Evolutionary conservation across 805 yeast species (phyloP).

Genomic region (Scheffersomyces coipomensis): DNA sequence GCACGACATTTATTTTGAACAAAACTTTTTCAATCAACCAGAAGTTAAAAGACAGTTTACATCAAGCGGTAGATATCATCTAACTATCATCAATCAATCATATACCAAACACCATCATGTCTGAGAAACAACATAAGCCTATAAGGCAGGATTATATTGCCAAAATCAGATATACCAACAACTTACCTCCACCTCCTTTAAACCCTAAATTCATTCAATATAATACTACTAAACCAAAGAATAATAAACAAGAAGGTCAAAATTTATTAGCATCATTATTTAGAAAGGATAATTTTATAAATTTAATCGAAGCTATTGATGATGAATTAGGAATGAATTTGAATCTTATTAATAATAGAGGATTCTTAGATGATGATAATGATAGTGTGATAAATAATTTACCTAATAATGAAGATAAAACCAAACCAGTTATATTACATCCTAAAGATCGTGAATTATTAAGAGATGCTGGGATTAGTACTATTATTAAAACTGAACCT

Average conservation of each 20-base stretch:
- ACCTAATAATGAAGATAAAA: constrained; percentile 21
- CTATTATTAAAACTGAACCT: constrained; percentile 40
- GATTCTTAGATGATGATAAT: constrained; percentile 63
- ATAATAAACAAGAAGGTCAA: constrained; percentile 38
- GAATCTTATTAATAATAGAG: constrained; percentile 66
- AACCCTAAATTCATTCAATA: constrained; percentile 81
- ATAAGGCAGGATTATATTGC: constrained; percentile 78
- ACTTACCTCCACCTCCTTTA: constrained; percentile 88
- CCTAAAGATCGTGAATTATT: constrained; percentile 75
- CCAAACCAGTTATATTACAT: constrained; percentile 50
- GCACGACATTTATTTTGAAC: constrained; percentile 1
- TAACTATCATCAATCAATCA: neutral
- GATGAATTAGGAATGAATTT: constrained; percentile 73
- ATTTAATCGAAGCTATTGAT: constrained; percentile 55
- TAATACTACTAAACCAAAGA: constrained; percentile 32
- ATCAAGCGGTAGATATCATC: neutral
- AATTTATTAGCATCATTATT: constrained; percentile 68
- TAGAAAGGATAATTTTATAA: constrained; percentile 69
- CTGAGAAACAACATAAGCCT: constrained; percentile 26
- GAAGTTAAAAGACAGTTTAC: neutral
- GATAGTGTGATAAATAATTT: constrained; percentile 25
- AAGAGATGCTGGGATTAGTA: constrained; percentile 69
- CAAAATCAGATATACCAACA: constrained; percentile 78
- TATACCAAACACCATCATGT: constrained; percentile 16
- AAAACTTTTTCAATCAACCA: neutral